Base-by-base conservation (phyloP, 176 grass and related monocot species). In the Saccharum officinarum region DNA sequence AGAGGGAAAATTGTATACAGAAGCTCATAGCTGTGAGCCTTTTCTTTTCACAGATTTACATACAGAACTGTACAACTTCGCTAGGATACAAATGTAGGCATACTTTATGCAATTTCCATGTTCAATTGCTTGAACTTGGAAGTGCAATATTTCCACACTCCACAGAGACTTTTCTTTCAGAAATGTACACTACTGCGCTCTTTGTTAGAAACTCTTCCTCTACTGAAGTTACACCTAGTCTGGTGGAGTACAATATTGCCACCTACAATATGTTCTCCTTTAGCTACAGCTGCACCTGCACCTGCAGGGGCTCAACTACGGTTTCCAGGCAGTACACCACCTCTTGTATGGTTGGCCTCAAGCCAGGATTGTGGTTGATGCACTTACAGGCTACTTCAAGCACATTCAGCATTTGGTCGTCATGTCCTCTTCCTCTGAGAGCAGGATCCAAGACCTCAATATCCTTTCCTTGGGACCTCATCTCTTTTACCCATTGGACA, bases 381-480 rank as follows among this genome's bases (percentile, higher is more conserved):
- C 93, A 95, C 71, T 88, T 85, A 85, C 86, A 91, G 57, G 93
- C 93, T 17, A 89, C 84, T 67, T 95, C 93, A 73, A 95, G 87
- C 67, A 93, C 86, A 69, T 86, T 83, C 40, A 93, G 60, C 88
- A 95, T 95, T 84, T 95, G 90, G 47, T 88, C 91, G 45, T 95
- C 93, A 75, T 91, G 46, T 20, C 88, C 91, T 55, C 74, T 87
- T 73, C 40, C 88, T 92, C 79, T 84, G 47, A 95, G 77, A 45
- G 47, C 64, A 10, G 83, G 83, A 76, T 95, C 91, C 18, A 95
- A 65, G 52, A 87, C 88, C 42, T 95, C 93, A n/a, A 16, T 34
- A 40, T 91, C 71, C 82, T 86, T 88, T 60, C 93, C 76, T 36
- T 86, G 70, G 15, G 83, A 84, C n/a, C 65, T 89, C 83, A 91